Evolutionary conservation across 176 grass and related monocot genomes (phyloP), one percentile per base, ranked within the genome.

Genomic region (Coix lacrymajobi): DNA sequence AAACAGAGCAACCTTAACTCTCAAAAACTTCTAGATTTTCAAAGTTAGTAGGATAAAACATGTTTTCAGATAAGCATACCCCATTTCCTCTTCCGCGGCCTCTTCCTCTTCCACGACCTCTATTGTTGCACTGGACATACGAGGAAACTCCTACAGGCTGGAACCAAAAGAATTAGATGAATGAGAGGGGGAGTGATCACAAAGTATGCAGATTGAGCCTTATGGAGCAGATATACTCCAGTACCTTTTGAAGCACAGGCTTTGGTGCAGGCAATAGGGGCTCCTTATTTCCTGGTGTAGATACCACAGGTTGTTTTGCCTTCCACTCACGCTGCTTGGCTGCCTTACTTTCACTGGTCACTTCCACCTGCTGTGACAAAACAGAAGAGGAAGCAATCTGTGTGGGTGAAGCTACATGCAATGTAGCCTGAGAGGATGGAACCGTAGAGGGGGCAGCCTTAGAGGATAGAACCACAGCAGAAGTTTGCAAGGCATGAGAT

Each of bases 81-180:
- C 51, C 57, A 80, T 83, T 92, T 84, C 87, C 91, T 93, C 96
- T 88, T 79, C 91, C 92, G 56, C 85, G 87, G 28, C 87, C 87
- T 88, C 92, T 89, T 88, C 96, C 95, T 88, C 88, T 92, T 87
- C 92, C 90, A 48, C 86, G 90, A n/a, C 87, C 88, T 88, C 92
- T 84, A 82, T 81, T 89, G 12, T 89, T 84, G 87, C 91, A 89
- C 76, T 87, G 85, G 66, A 33, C 80, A 67, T 91, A 83, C 11
- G 85, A 90, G 46, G 85, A 75, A 92, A 80, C 72, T 81, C 85
- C 96, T 75, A 77, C 77, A 52, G 62, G 80, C 96, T 92, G 84
- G 87, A 88, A 86, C 60, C 29, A 72, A 85, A 79, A 85, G 30
- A 64, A 79, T 67, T 67, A 79, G 5, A 67, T 43, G 30, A 66